Percentiles rank a stretch among this genome's conserved stretches.
Conservation (phyloP, 495 filamentous ascomycete genomes). For the Penicillium manginii region DNA sequence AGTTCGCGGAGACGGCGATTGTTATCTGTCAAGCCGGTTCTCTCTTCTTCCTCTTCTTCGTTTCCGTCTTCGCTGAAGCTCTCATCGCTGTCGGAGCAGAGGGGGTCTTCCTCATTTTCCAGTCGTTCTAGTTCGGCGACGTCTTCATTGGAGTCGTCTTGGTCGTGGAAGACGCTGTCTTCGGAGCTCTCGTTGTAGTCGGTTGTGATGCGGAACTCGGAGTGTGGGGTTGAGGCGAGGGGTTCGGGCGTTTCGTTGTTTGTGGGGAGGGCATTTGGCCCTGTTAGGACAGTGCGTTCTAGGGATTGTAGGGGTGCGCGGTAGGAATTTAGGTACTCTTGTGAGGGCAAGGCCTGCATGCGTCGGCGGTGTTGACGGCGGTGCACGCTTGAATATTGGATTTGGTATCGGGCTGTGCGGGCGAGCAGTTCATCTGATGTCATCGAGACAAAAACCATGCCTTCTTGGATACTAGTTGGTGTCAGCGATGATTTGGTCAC, state of each 20-base stretch:
- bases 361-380: conserved; percentile 33
- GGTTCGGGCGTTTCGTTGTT: conserved; percentile 24
- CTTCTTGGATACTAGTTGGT: conserved; percentile 75
- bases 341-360: conserved; percentile 37
- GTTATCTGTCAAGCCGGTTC: conserved; percentile 19
- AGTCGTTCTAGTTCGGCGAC: conserved; percentile 30
- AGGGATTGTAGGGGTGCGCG: conserved; percentile 41
- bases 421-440: conserved; percentile 71
- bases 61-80: conserved; percentile 49
- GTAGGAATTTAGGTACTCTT: conserved; percentile 44
- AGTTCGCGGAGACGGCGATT: conserved; percentile 31
- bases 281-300: conserved; percentile 29
- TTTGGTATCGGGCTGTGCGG: conserved; percentile 75
- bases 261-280: conserved; percentile 27
- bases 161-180: conserved; percentile 33
- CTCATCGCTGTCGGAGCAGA: conserved; percentile 57
- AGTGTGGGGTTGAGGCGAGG: conserved; percentile 25
- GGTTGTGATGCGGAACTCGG: conserved; percentile 54
- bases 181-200: conserved; percentile 53
- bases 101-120: conserved; percentile 37
- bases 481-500: conserved; percentile 16
- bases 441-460: conserved; percentile 93
- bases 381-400: conserved; percentile 58
- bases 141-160: conserved; percentile 30
- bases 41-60: conserved; percentile 12